Conservation (phyloP, 768 basidiomycete species). For the Boletus subparvulus region DNA sequence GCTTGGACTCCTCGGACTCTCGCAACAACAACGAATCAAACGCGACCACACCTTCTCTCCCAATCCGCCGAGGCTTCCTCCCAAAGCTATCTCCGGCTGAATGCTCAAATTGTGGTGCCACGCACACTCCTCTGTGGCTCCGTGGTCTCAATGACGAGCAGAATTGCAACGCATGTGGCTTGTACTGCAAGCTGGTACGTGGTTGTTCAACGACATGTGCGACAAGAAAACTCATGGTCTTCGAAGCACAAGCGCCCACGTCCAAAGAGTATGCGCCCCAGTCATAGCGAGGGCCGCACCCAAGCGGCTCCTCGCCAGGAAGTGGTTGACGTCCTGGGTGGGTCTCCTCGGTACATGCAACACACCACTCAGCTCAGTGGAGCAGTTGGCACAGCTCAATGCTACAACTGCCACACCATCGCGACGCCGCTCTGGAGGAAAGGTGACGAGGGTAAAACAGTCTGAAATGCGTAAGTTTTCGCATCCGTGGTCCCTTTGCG, state of each 20-base stretch:
- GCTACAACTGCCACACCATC: constrained; percentile 87
- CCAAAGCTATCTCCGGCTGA: constrained; percentile 66
- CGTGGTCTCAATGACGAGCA: constrained; percentile 84
- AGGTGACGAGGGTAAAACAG: constrained; percentile 88
- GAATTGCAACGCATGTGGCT: constrained; percentile 86
- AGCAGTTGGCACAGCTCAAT: constrained; percentile 58
- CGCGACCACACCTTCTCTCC: constrained; percentile 32
- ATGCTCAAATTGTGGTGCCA: constrained; percentile 86
- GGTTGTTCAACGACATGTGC: not conserved
- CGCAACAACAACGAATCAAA: constrained; percentile 4
- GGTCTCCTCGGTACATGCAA: constrained; percentile 34
- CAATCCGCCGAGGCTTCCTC: constrained; percentile 43
- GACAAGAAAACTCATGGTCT: not conserved
- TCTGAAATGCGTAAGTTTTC: constrained; percentile 84
- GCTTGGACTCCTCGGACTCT: constrained; percentile 11
- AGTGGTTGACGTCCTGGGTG: constrained; percentile 71
- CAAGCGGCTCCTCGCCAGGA: constrained; percentile 58
- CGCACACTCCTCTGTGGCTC: constrained; percentile 85
- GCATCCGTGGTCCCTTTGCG: not conserved
- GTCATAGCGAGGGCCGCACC: constrained; percentile 51
- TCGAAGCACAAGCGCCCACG: constrained; percentile 81
- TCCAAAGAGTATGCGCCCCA: constrained; percentile 83
- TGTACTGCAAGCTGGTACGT: constrained; percentile 83
- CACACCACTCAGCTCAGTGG: constrained; percentile 30
- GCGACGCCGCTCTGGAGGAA: constrained; percentile 89